phyloP scores from a whole-genome alignment of 805 yeast genomes.

The Wickerhamiella galacta region DNA sequence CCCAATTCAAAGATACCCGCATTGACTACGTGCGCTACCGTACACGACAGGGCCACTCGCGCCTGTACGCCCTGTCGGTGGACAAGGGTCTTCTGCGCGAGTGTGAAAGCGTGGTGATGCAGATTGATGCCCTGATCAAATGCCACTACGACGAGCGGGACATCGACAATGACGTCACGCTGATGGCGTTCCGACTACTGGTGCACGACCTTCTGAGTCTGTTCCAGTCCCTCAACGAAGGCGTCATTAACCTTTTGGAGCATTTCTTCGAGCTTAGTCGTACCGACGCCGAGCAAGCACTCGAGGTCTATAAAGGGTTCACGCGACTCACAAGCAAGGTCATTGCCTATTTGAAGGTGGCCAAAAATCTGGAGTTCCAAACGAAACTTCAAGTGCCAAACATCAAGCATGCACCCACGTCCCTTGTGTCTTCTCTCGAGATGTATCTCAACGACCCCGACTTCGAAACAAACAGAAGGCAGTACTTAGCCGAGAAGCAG shows the following conservation, averaged over 20 bases:
- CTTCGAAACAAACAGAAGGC: constrained; percentile 63
- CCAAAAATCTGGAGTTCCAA: constrained; percentile 72
- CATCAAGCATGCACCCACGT: constrained; percentile 93
- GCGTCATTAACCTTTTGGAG: constrained; percentile 83
- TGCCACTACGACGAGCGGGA: constrained; percentile 68
- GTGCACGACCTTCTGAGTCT: constrained; percentile 79
- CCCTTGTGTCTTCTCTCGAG: constrained; percentile 68
- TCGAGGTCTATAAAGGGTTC: constrained; percentile 68
- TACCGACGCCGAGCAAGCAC: constrained; percentile 71
- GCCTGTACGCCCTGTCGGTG: constrained; percentile 46
- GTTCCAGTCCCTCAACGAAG: constrained; percentile 86
- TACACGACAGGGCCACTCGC: constrained; percentile 34
- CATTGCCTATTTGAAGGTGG: constrained; percentile 71
- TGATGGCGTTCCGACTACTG: constrained; percentile 71
- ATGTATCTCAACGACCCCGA: constrained; percentile 79
- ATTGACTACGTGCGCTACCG: constrained; percentile 60
- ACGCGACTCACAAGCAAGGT: constrained; percentile 77
- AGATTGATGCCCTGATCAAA: constrained; percentile 55
- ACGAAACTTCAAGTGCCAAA: constrained; percentile 89
- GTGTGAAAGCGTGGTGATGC: constrained; percentile 69
- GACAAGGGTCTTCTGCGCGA: constrained; percentile 73
- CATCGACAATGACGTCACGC: constrained; percentile 63
- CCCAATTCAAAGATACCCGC: constrained; percentile 45
- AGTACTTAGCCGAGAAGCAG: constrained; percentile 53
- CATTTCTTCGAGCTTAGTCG: constrained; percentile 88